Evolutionary conservation across 2,329 filamentous ascomycete species (phyloP).

Genomic region (Calonectria hawksworthii): DNA sequence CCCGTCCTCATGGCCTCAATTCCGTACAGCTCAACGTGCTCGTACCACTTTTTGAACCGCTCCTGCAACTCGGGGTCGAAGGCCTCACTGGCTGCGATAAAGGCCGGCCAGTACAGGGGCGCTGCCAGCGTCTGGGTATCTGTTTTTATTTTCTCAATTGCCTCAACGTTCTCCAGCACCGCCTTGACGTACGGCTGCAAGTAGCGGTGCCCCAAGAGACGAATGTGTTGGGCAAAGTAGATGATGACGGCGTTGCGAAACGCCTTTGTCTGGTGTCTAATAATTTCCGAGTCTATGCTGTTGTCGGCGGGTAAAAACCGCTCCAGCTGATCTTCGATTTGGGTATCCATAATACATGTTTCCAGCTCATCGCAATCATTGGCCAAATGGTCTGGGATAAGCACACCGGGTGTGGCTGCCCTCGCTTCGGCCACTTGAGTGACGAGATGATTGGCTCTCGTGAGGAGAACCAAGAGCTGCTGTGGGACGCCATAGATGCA

Average conservation of each 20-base stretch:
- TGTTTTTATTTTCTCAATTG: conserved; percentile 40
- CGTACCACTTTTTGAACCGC: conserved; percentile 41
- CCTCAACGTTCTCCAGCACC: conserved; percentile 36
- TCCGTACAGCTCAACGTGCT: conserved; percentile 37
- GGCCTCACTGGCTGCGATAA: conserved; percentile 43
- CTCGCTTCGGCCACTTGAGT: not conserved
- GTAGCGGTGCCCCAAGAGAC: conserved; percentile 35
- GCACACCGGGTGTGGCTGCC: not conserved
- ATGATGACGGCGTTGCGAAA: conserved; percentile 47
- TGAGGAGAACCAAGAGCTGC: conserved; percentile 16
- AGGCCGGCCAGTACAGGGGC: conserved; percentile 42
- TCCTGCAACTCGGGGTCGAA: conserved; percentile 36
- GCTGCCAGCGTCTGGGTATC: conserved; percentile 36
- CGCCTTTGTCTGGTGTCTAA: conserved; percentile 31
- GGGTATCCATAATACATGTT: conserved; percentile 27
- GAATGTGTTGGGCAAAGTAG: conserved; percentile 43
- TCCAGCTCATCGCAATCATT: conserved; percentile 26
- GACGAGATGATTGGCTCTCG: conserved; percentile 16
- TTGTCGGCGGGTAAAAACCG: conserved; percentile 7
- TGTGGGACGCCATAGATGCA: conserved; percentile 25
- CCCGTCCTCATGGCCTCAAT: conserved; percentile 43
- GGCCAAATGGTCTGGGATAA: conserved; percentile 20
- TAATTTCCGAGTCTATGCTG: conserved; percentile 21
- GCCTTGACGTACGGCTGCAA: conserved; percentile 34
- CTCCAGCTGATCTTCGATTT: conserved; percentile 17